These are phyloP conservation scores for Pulveroboletus ravenelii DNA, from an alignment of 768 basidiomycete genomes.

Conservation along the genomic window DNA sequence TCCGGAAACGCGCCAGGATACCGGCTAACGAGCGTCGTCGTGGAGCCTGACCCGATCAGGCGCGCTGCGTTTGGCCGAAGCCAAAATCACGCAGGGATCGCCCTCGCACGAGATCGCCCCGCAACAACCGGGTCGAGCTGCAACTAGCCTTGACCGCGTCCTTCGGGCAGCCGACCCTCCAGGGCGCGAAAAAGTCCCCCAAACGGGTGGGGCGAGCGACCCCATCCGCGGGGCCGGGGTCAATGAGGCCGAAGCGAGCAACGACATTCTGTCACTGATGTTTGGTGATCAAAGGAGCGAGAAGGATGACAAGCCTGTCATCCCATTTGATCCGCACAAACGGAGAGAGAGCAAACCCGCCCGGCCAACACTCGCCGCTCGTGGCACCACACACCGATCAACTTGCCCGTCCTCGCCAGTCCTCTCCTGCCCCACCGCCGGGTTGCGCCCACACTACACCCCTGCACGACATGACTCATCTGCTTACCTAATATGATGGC, in stretches of 20 bases:
- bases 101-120: slow-evolving; percentile 10
- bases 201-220: neutral
- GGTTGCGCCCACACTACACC: too few species aligned
- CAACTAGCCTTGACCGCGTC: neutral
- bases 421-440: neutral
- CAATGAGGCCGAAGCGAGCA: neutral
- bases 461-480: too few species aligned
- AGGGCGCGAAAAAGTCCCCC: neutral
- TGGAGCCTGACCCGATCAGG: too few species aligned
- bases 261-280: neutral
- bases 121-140: neutral
- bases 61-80: too few species aligned
- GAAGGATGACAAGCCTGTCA: neutral
- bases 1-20: too few species aligned
- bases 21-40: neutral
- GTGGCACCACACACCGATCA: neutral
- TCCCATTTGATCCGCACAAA: neutral
- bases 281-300: neutral
- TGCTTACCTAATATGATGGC: neutral
- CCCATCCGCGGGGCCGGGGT: neutral
- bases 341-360: neutral
- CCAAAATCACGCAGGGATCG: slow-evolving; percentile 1
- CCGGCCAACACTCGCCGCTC: too few species aligned
- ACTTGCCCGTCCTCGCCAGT: neutral
- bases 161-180: neutral